A percentile compares a stretch with the other conserved stretches of the same genome.
These are phyloP conservation scores for Tetrapisispora iriomotensis DNA, from an alignment of 805 yeast species.

Conservation along the genomic window DNA sequence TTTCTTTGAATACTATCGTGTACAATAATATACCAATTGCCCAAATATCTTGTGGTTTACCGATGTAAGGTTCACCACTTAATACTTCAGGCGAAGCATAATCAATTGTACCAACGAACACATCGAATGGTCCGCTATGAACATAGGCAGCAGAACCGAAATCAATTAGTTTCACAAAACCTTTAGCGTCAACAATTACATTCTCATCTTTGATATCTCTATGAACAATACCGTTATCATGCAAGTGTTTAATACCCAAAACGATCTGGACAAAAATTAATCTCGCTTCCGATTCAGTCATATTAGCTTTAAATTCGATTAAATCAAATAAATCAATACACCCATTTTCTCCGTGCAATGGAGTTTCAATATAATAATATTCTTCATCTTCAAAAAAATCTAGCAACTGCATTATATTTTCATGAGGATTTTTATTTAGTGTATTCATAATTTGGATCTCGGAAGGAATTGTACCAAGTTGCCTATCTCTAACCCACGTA, in stretches of 20 bases:
- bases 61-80: constrained; percentile 79
- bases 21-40: constrained; percentile 86
- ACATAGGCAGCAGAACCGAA: constrained; percentile 93
- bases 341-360: constrained; percentile 81
- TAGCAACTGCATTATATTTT: constrained; percentile 71
- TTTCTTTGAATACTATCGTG: constrained; percentile 85
- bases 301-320: constrained; percentile 74
- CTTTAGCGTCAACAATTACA: constrained; percentile 74
- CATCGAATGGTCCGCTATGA: constrained; percentile 89
- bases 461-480: constrained; percentile 88
- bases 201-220: constrained; percentile 95
- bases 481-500: constrained; percentile 92
- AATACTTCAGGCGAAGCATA: constrained; percentile 97
- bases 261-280: constrained; percentile 71
- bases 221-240: constrained; percentile 79
- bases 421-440: constrained; percentile 70
- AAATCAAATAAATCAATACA: constrained; percentile 89
- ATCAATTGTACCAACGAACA: constrained; percentile 94
- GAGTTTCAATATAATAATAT: constrained; percentile 84
- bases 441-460: constrained; percentile 89
- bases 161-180: constrained; percentile 77
- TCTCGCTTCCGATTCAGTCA: constrained; percentile 72
- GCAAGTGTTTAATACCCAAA: constrained; percentile 72
- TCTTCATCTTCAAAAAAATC: constrained; percentile 91
- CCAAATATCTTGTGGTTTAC: constrained; percentile 95